Evolutionary conservation across 208 protist species (phyloP), one percentile per base, ranked within the genome.

Genomic region (Trypanosoma brucei): DNA sequence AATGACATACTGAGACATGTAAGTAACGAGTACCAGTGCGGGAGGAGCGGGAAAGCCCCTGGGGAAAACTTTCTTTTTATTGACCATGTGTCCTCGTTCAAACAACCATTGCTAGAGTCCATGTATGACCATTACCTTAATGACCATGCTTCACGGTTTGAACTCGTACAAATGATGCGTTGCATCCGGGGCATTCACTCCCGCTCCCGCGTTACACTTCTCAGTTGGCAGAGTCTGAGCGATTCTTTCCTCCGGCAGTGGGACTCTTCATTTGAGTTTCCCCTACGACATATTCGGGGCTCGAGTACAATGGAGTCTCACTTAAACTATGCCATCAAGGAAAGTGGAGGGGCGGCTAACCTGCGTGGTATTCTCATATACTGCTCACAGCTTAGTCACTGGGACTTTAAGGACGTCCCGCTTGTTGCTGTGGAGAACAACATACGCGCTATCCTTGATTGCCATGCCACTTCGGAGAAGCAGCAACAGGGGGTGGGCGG

Each of bases 101-200:
- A 84, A 2, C 77, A 86, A 38, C 86, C 86, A 53, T 75, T 71
- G 22, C 70, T 58, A 31, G 72, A 77, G 14, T 92, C 89, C 39
- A 64, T 88, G 2, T 95, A 93, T 62, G 89, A 93, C 53, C 72
- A 88, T 42, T 82, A 91, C 46, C 88, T 95, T 60, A 90, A 84
- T 39, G 80, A 92, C 49, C 86, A 74, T 8, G 87, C 89, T 34
- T 86, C 81, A 0, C 75, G 87, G 50, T 90, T 87, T 63, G 77
- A 91, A 57, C 69, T 95, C 22, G 79, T 84, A 63, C 70, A 82
- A 35, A 95, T 95, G 89, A 91, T 95, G 84, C 79, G 86, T 65
- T 88, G 79, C 61, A 91, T 95, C 52, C 64, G 74, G 40, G 76
- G 78, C 48, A 86, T 95, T 48, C 78, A 93, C 64, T 52, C 73